Conservation (phyloP, 306 rosid genomes). For the Lathyrus sativus region DNA sequence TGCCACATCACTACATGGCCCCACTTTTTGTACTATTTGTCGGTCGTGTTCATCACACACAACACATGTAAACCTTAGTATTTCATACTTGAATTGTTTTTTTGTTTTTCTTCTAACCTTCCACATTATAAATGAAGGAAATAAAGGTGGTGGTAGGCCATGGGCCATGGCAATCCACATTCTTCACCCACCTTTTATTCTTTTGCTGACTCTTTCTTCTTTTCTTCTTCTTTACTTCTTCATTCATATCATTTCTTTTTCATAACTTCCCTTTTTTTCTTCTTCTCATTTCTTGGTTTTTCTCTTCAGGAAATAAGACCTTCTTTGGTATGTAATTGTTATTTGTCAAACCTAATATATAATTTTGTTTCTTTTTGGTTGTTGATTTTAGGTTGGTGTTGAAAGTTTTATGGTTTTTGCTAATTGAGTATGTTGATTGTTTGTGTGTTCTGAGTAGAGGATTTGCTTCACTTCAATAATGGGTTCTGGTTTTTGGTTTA, state of each 20-base stretch:
- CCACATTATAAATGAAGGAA: slow-evolving; percentile 27
- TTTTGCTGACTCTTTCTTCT: slow-evolving; percentile 41
- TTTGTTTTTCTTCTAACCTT: not conserved
- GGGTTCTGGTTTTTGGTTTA: slow-evolving; percentile 97
- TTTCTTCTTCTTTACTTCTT: slow-evolving; percentile 73
- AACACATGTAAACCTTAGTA: not conserved
- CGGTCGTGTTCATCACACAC: slow-evolving; percentile 52
- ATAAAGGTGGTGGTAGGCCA: slow-evolving; percentile 70
- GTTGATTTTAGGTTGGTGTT: not conserved
- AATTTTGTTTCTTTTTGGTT: slow-evolving; percentile 34
- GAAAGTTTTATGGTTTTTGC: slow-evolving; percentile 1
- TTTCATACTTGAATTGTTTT: not conserved
- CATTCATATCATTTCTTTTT: slow-evolving; percentile 37
- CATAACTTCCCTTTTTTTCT: slow-evolving; percentile 35
- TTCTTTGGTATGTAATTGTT: slow-evolving; percentile 50
- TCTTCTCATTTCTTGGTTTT: slow-evolving; percentile 42
- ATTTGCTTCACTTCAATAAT: slow-evolving; percentile 46
- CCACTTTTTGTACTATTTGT: slow-evolving; percentile 33
- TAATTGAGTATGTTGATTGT: slow-evolving; percentile 5
- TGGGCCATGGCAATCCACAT: slow-evolving; percentile 83
- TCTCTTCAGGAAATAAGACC: slow-evolving; percentile 39
- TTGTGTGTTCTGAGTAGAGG: slow-evolving; percentile 15
- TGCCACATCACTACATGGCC: slow-evolving; percentile 19
- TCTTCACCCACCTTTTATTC: slow-evolving; percentile 75
- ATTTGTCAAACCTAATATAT: slow-evolving; percentile 36